A percentile compares a stretch with the other conserved stretches of the same genome.
Evolutionary conservation across 2,329 filamentous ascomycete genomes (phyloP).

Genomic region (Iodosphaeria phyllophila): DNA sequence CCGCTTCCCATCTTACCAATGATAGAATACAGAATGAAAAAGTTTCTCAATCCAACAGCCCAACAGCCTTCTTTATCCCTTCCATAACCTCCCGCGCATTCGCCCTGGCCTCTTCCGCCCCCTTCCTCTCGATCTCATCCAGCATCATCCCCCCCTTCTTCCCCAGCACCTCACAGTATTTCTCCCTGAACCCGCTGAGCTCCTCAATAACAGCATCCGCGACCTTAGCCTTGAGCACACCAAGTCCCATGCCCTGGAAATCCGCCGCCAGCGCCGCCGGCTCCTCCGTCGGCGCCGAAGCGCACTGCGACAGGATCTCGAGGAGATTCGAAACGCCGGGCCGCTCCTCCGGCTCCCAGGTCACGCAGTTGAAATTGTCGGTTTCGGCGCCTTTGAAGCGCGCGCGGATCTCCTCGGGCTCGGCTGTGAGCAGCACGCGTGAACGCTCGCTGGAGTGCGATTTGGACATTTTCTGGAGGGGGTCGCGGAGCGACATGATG

Average conservation of each 20-base stretch:
- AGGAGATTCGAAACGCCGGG: conserved; percentile 82
- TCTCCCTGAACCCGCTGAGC: conserved; percentile 27
- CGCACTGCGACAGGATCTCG: conserved; percentile 57
- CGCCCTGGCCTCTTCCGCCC: conserved; percentile 2
- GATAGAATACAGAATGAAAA: too few relatives aligned
- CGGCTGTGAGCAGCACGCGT: conserved; percentile 68
- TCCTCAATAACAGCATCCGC: conserved; percentile 34
- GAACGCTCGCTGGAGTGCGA: conserved; percentile 54
- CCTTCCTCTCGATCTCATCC: conserved; percentile 29
- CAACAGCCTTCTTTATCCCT: conserved; percentile 1
- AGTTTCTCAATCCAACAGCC: too few relatives aligned
- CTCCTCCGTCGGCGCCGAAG: conserved; percentile 9
- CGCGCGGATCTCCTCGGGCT: conserved; percentile 36
- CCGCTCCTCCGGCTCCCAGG: conserved; percentile 49
- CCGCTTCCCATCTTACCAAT: too few relatives aligned
- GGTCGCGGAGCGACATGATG: conserved; percentile 75
- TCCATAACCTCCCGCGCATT: conserved; percentile 2
- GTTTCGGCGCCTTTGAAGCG: conserved; percentile 64
- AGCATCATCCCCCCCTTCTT: conserved; percentile 29
- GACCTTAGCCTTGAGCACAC: conserved; percentile 44
- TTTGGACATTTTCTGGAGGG: conserved; percentile 84
- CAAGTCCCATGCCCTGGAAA: conserved; percentile 24
- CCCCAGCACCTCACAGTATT: conserved; percentile 26
- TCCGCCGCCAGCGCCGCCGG: conserved; percentile 15
- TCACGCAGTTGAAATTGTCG: conserved; percentile 47